These are phyloP conservation scores for Fusarium incarnatum DNA, from an alignment of 2,329 filamentous ascomycete species.

Conservation along the genomic window DNA sequence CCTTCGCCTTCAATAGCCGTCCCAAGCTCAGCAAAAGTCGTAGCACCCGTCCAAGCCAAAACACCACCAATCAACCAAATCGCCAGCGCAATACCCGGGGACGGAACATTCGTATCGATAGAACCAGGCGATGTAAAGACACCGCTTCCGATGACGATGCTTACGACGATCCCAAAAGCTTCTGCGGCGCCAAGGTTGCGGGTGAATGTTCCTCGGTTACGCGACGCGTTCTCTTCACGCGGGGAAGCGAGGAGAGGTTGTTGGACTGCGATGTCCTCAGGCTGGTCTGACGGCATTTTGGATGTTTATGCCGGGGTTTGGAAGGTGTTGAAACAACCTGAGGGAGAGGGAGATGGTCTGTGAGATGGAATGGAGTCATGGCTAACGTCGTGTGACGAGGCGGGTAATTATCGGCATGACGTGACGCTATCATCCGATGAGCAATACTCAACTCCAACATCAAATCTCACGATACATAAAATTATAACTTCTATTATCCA, in stretches of 20 bases:
- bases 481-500: no score
- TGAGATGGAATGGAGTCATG: constrained; percentile 22
- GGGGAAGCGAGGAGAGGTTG: constrained; percentile 35
- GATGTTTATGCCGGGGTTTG: neutral
- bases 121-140: constrained; percentile 73
- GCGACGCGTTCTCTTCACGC: constrained; percentile 16
- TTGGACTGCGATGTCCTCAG: neutral
- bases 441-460: neutral
- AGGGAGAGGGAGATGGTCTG: neutral
- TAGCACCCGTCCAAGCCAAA: constrained; percentile 72
- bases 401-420: constrained; percentile 41
- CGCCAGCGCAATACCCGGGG: constrained; percentile 66
- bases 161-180: constrained; percentile 70
- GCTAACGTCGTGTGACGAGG: constrained; percentile 5
- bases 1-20: constrained; percentile 72
- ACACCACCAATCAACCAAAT: constrained; percentile 72
- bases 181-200: constrained; percentile 61
- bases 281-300: constrained; percentile 28
- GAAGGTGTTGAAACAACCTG: neutral
- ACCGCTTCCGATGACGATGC: constrained; percentile 72
- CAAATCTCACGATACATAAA: no score
- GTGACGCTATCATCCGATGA: constrained; percentile 10
- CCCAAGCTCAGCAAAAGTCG: constrained; percentile 71
- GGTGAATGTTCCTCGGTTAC: constrained; percentile 49
- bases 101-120: constrained; percentile 72